These are phyloP conservation scores for Citropsis articulata DNA, from an alignment of 345 rosid species.

Conservation along the genomic window DNA sequence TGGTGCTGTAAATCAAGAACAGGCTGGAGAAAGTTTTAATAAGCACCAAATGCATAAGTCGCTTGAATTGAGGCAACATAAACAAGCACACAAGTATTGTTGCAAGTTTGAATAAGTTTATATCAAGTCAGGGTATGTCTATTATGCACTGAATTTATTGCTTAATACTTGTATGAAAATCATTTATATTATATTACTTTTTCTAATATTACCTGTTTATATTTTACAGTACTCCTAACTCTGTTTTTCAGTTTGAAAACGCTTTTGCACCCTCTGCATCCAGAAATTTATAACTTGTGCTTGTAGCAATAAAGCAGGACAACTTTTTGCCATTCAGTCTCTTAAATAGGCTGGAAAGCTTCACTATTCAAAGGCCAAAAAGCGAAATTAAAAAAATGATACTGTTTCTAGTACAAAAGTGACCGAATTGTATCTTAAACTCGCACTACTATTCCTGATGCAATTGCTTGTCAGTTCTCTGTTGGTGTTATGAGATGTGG, in stretches of 20 bases:
- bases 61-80: background rate
- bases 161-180: background rate
- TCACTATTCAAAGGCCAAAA: conserved; percentile 50
- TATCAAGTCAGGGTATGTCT: background rate
- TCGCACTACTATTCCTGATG: conserved; percentile 46
- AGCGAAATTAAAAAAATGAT: conserved; percentile 24
- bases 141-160: background rate
- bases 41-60: background rate
- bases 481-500: too few relatives aligned
- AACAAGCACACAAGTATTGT: background rate
- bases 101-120: background rate
- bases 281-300: conserved; percentile 68
- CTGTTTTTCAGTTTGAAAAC: conserved; percentile 61
- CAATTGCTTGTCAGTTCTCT: conserved; percentile 86
- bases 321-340: conserved; percentile 41
- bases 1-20: conserved; percentile 30
- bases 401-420: conserved; percentile 2
- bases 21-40: conserved; percentile 26
- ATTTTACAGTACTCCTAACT: conserved; percentile 7
- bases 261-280: conserved; percentile 72
- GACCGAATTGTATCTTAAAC: conserved; percentile 26
- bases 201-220: background rate
- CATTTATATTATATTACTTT: background rate
- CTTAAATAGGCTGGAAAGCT: conserved; percentile 48
- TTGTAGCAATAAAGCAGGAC: conserved; percentile 62